Conservation (phyloP, 2,329 filamentous ascomycete species). For the Truncatella angustata region DNA sequence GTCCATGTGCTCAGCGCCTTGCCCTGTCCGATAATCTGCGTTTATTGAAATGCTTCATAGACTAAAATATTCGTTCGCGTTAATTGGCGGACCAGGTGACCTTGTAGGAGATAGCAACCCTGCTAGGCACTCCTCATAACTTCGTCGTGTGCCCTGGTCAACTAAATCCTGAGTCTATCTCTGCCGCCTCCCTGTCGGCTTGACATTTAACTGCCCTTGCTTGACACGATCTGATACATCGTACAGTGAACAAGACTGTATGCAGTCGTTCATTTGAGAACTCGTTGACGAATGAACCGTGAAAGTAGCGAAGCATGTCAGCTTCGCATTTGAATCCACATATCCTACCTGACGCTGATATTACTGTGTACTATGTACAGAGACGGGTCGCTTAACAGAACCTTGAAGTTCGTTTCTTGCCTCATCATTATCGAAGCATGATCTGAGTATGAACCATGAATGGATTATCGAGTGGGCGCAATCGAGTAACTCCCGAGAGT, state of each 20-base stretch:
- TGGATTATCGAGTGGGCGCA: no score
- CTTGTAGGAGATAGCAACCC: background rate
- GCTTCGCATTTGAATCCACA: background rate
- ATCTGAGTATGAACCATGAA: no score
- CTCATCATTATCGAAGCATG: no score
- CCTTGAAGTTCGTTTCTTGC: no score
- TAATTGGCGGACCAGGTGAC: background rate
- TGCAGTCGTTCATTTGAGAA: background rate
- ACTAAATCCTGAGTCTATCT: slow-evolving; percentile 1
- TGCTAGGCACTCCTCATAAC: background rate
- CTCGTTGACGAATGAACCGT: background rate
- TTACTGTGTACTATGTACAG: no score
- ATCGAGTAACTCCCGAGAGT: no score
- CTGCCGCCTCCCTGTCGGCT: slow-evolving; percentile 1
- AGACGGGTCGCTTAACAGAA: no score
- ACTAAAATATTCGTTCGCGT: background rate
- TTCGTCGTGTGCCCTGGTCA: background rate
- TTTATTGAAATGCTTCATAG: background rate
- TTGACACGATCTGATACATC: slow-evolving; percentile 4
- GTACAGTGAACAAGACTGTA: background rate
- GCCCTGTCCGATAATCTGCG: background rate
- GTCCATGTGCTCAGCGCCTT: slow-evolving; percentile 2
- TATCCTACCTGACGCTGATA: background rate
- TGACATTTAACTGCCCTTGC: background rate
- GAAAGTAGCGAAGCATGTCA: background rate